phyloP scores from a whole-genome alignment of 352 stramenopile genomes.

The Globisporangium acanthophoron region DNA sequence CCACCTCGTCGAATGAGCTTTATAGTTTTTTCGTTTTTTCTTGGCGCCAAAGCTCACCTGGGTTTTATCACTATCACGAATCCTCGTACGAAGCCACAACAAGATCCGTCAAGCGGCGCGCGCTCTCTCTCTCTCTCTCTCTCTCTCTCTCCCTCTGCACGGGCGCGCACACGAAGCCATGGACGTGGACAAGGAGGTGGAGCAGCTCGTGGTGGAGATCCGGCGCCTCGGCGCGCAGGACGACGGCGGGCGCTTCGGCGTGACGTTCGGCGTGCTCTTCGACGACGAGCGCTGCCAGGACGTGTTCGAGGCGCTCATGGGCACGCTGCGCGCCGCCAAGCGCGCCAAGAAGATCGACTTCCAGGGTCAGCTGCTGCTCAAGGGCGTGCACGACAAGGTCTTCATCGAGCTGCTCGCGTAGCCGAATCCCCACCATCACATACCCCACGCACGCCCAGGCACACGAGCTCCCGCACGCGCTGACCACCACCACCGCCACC shows the following conservation, averaged over 20 bases:
- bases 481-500: too few species aligned
- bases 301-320: slow-evolving; percentile 76
- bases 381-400: slow-evolving; percentile 74
- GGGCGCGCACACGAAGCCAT: slow-evolving; percentile 2
- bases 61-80: not conserved
- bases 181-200: slow-evolving; percentile 69
- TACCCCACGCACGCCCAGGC: too few species aligned
- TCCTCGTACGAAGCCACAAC: not conserved
- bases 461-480: too few species aligned
- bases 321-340: slow-evolving; percentile 77
- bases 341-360: slow-evolving; percentile 74
- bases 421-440: not conserved
- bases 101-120: too few species aligned
- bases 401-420: slow-evolving; percentile 61
- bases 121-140: not conserved
- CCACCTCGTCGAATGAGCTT: too few species aligned
- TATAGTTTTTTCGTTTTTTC: too few species aligned
- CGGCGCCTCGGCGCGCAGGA: slow-evolving; percentile 47
- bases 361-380: slow-evolving; percentile 76
- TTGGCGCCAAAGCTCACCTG: too few species aligned
- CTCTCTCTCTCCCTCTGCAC: too few species aligned
- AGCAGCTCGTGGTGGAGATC: slow-evolving; percentile 71
- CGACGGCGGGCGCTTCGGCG: slow-evolving; percentile 34
- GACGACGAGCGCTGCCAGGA: slow-evolving; percentile 79
- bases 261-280: slow-evolving; percentile 78